phyloP scores from a whole-genome alignment of 371 early-diverging fungal genomes.

The Rhizopus arrhizus region DNA sequence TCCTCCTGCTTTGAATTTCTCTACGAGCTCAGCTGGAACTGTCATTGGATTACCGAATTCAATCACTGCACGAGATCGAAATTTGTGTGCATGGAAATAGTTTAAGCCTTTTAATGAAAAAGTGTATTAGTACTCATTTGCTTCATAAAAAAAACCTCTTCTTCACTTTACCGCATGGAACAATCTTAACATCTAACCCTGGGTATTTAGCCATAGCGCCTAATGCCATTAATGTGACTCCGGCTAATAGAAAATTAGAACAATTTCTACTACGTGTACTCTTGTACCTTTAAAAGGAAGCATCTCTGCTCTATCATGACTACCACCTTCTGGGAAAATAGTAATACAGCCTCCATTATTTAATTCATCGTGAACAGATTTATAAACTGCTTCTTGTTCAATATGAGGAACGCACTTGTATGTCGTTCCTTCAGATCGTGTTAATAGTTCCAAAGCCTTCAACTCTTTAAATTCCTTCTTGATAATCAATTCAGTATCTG shows the following conservation, averaged over 20 bases:
- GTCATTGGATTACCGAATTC: conserved; percentile 91
- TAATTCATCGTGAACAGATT: conserved; percentile 75
- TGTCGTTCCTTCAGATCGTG: conserved; percentile 54
- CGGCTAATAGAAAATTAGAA: conserved; percentile 45
- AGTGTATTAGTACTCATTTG: too few species aligned
- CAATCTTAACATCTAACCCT: conserved; percentile 83
- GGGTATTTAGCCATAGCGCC: conserved; percentile 87
- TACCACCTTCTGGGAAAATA: conserved; percentile 97
- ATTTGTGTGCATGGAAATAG: conserved; percentile 94
- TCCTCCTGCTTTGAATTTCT: conserved; percentile 81
- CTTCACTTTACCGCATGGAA: conserved; percentile 70
- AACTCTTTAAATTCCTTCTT: conserved; percentile 45
- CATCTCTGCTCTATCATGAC: conserved; percentile 92
- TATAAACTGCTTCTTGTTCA: conserved; percentile 84
- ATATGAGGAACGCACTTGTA: conserved; percentile 83
- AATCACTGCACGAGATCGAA: conserved; percentile 92
- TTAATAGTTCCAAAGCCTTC: conserved; percentile 28
- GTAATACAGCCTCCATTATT: conserved; percentile 82
- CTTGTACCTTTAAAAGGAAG: conserved; percentile 84
- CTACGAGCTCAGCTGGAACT: conserved; percentile 73
- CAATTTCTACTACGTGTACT: too few species aligned
- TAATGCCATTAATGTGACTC: conserved; percentile 88
- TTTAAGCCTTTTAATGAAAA: conserved; percentile 49
- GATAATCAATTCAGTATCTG: conserved; percentile 77
- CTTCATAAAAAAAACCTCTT: too few species aligned